Conservation (phyloP, 352 stramenopile genomes). For the Thalassiosira mediterranea region DNA sequence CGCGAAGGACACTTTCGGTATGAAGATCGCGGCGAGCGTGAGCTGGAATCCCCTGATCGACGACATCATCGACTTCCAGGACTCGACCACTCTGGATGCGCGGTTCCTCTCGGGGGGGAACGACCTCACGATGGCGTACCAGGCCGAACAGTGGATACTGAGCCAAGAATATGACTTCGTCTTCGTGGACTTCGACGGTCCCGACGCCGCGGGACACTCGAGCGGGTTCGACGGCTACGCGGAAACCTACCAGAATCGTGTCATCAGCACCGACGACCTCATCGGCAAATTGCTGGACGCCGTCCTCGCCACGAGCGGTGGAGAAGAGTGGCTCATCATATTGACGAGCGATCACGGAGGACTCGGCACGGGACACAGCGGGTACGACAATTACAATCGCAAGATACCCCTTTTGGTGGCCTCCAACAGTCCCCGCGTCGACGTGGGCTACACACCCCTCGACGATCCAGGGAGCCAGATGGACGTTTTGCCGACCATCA, state of each 20-base stretch:
- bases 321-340: constrained; percentile 29
- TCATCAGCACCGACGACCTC: not conserved
- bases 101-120: not conserved
- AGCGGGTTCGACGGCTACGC: constrained; percentile 20
- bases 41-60: constrained; percentile 19
- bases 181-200: constrained; percentile 25
- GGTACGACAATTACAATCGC: constrained; percentile 12
- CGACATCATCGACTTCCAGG: constrained; percentile 20
- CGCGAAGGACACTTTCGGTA: constrained; percentile 18
- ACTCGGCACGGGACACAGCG: constrained; percentile 6
- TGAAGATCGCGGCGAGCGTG: constrained; percentile 14
- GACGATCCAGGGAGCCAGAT: constrained; percentile 15
- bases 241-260: constrained; percentile 4
- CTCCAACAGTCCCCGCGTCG: constrained; percentile 10
- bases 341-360: constrained; percentile 25
- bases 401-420: constrained; percentile 19
- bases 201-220: constrained; percentile 15
- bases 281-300: constrained; percentile 18
- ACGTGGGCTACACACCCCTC: constrained; percentile 13
- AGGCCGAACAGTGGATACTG: constrained; percentile 17
- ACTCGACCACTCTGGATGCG: constrained; percentile 12
- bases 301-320: constrained; percentile 11
- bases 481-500: constrained; percentile 18
- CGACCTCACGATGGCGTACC: constrained; percentile 6
- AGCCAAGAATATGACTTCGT: constrained; percentile 20